Base-by-base conservation (phyloP, 2,329 filamentous ascomycete species). In the Colletotrichum cordylinicola region DNA sequence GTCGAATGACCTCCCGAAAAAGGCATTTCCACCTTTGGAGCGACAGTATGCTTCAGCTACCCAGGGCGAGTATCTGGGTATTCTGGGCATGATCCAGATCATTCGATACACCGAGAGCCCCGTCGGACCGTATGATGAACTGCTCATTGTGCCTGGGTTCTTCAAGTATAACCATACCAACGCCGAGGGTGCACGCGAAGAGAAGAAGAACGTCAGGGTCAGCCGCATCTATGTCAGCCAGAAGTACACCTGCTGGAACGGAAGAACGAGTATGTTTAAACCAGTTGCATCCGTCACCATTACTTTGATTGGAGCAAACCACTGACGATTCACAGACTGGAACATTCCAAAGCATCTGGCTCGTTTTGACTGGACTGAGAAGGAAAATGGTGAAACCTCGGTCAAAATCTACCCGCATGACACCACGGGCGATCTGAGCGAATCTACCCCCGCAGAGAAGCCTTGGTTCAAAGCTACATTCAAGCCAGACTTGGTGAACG, bases 321-420 rank as follows among this genome's bases (percentile, higher is more conserved):
- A 29, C 55, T 29, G 8, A 58, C 29, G 24, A 18, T 29, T 27
- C 13, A 33, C 67, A 89, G 87, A 90, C 75, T 91, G 88, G 89
- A 90, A 89, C 78, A 87, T 89, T 37, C 89, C 89, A 27, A 91
- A 91, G 78, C 88, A 90, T 71, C 84, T 90, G 24, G 89, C 89
- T 55, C 82, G 82, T 24, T 91, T 91, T 79, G 84, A 85, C 31
- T 91, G 87, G 84, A 80, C 81, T n/a, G 79, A 83, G 31, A 77
- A 81, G 35, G 75, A 83, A 12, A 79, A 84, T 75, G 83, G 83
- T 39, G 80, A 83, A 21, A 83, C 82, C 18, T 81, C 81, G 10
- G 84, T 89, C 74, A 82, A 86, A 48, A 85, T 90, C 35, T 87
- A 83, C 78, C 87, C 88, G 7, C 80, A 87, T 74, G 86, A 88